These are phyloP conservation scores for Penicillium samsonianum DNA, from an alignment of 495 filamentous ascomycete species.

Conservation along the genomic window DNA sequence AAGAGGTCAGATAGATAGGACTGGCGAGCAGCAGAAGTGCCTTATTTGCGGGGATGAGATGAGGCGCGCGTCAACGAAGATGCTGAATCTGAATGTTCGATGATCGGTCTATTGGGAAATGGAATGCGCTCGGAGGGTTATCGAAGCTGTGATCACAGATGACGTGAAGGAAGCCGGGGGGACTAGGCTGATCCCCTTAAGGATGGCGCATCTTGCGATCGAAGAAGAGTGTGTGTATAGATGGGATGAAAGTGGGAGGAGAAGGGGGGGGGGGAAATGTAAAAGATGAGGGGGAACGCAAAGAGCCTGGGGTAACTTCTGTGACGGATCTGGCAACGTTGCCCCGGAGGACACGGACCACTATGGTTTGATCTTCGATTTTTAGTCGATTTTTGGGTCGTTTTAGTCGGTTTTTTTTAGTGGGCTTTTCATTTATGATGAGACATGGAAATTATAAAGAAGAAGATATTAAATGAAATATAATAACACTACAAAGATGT, in stretches of 20 bases:
- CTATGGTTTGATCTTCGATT: slow-evolving; percentile 3
- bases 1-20: slow-evolving; percentile 10
- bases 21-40: slow-evolving; percentile 1
- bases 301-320: slow-evolving; percentile 15
- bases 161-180: slow-evolving; percentile 33
- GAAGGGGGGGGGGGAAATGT: slow-evolving; percentile 10
- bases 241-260: slow-evolving; percentile 9
- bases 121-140: slow-evolving; percentile 28
- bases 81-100: not conserved
- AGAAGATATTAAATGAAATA: not conserved
- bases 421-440: not conserved
- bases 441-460: not conserved
- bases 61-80: not conserved
- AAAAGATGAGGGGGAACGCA: slow-evolving; percentile 15
- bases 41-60: not conserved
- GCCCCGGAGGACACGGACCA: slow-evolving; percentile 36
- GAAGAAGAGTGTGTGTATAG: not conserved
- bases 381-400: not conserved
- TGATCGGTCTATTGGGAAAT: not conserved
- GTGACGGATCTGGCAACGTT: slow-evolving; percentile 33
- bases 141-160: slow-evolving; percentile 35
- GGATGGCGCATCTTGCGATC: slow-evolving; percentile 40
- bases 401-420: not conserved
- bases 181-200: slow-evolving; percentile 31
- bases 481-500: not conserved